phyloP scores from a whole-genome alignment of 768 basidiomycete species.

The Grammothele lineata region DNA sequence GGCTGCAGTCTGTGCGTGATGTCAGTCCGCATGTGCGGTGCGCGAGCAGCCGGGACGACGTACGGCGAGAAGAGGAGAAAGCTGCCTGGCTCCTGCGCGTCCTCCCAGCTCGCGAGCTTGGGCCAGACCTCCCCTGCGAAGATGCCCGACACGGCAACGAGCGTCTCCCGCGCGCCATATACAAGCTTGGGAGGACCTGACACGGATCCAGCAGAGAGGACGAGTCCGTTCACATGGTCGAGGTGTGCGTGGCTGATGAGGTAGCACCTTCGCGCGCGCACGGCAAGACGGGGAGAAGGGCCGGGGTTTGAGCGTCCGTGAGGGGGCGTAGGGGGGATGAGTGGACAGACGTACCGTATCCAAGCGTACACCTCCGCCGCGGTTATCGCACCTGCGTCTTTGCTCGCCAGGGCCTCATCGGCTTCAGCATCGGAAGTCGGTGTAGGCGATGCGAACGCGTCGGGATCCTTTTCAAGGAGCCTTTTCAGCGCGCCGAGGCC shows the following conservation, averaged over 20 bases:
- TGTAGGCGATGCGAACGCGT: slow-evolving; percentile 42
- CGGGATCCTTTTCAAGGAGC: slow-evolving; percentile 53
- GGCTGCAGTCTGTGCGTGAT: slow-evolving; percentile 37
- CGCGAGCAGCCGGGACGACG: slow-evolving; percentile 25
- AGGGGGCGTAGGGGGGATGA: not conserved
- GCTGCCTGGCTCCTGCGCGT: slow-evolving; percentile 55
- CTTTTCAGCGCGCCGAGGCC: slow-evolving; percentile 73
- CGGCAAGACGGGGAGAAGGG: not conserved
- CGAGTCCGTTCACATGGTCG: slow-evolving; percentile 82
- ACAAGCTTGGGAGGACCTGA: slow-evolving; percentile 59
- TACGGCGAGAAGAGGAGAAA: slow-evolving; percentile 65
- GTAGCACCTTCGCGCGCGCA: slow-evolving; percentile 83
- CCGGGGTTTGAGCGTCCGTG: too few relatives aligned
- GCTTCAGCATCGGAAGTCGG: slow-evolving; percentile 16
- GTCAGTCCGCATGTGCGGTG: slow-evolving; percentile 3
- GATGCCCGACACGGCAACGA: slow-evolving; percentile 64
- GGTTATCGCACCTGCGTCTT: too few relatives aligned
- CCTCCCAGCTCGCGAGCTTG: slow-evolving; percentile 71
- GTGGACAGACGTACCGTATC: slow-evolving; percentile 23
- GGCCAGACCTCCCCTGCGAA: slow-evolving; percentile 87
- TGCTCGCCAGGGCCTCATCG: slow-evolving; percentile 21
- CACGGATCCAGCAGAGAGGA: slow-evolving; percentile 80
- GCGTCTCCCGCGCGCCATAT: slow-evolving; percentile 53
- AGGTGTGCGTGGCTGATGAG: slow-evolving; percentile 87
- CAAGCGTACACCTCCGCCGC: slow-evolving; percentile 48